A percentile compares a stretch with the other conserved stretches of the same genome.
phyloP scores from a whole-genome alignment of 352 stramenopile species.

The Phytophthora uliginosa region DNA sequence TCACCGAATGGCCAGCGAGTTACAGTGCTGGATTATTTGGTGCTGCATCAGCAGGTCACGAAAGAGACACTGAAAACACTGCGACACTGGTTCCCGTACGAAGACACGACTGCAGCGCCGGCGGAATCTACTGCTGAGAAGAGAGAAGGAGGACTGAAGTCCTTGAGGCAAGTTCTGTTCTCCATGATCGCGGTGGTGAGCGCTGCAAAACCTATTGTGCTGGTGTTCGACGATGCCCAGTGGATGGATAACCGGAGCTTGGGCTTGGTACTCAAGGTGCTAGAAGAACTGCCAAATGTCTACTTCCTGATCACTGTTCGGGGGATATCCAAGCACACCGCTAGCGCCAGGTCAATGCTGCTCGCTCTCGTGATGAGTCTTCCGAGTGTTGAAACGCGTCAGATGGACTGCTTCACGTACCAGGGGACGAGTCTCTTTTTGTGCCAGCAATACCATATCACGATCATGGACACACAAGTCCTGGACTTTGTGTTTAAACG shows the following conservation, averaged over 20 bases:
- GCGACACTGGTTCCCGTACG: conserved; percentile 64
- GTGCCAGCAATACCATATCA: conserved; percentile 82
- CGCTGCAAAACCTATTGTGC: conserved; percentile 62
- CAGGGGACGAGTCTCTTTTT: conserved; percentile 81
- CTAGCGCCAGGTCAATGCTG: conserved; percentile 49
- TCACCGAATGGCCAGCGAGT: conserved; percentile 47
- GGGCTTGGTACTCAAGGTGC: conserved; percentile 62
- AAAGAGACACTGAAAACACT: conserved; percentile 53
- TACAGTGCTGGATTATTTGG: conserved; percentile 66
- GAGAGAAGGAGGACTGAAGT: conserved; percentile 57
- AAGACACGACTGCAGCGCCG: neutral
- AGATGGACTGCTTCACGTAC: conserved; percentile 68
- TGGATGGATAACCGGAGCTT: conserved; percentile 82
- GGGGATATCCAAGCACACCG: conserved; percentile 39
- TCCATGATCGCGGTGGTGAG: conserved; percentile 65
- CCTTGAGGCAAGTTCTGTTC: conserved; percentile 66
- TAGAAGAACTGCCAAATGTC: conserved; percentile 70
- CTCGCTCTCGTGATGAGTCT: conserved; percentile 36
- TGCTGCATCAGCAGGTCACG: conserved; percentile 54
- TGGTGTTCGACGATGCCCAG: conserved; percentile 81
- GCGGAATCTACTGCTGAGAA: conserved; percentile 29
- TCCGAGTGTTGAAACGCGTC: conserved; percentile 33
- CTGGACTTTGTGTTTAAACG: conserved; percentile 78
- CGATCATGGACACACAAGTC: conserved; percentile 85
- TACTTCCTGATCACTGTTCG: conserved; percentile 65